Evolutionary conservation across 1,284 basidiomycete genomes (phyloP).

Genomic region (Tetrapyrgos nigripes): DNA sequence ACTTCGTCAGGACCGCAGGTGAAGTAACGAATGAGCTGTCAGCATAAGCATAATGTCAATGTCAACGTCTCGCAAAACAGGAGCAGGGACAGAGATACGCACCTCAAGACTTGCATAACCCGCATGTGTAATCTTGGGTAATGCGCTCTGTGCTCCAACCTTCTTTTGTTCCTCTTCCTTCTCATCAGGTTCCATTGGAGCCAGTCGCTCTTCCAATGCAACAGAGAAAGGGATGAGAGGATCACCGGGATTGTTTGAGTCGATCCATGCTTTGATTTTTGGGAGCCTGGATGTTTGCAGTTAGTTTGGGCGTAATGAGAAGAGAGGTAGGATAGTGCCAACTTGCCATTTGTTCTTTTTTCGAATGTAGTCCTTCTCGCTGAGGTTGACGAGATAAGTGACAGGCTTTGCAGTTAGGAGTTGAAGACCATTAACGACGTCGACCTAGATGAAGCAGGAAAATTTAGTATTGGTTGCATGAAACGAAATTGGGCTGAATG

Average conservation of each 20-base stretch:
- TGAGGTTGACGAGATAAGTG: conserved; percentile 98
- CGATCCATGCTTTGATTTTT: conserved; percentile 99
- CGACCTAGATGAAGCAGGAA: conserved; percentile 66
- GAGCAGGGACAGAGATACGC: conserved; percentile 32
- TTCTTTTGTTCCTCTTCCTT: conserved; percentile 80
- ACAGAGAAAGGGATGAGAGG: conserved; percentile 98
- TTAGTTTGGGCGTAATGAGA: neutral
- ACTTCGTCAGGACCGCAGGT: conserved; percentile 98
- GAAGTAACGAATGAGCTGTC: conserved; percentile 93
- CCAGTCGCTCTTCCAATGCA: conserved; percentile 92
- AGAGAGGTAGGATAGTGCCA: neutral
- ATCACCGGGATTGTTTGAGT: conserved; percentile 96
- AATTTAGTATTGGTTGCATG: neutral
- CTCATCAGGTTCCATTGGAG: conserved; percentile 73
- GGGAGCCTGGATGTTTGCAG: conserved; percentile 64
- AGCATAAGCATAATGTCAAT: neutral
- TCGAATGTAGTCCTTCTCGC: conserved; percentile 93
- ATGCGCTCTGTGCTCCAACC: conserved; percentile 71
- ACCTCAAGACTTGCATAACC: conserved; percentile 89
- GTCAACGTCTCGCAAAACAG: neutral
- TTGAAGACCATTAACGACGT: conserved; percentile 92
- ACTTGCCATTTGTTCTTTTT: conserved; percentile 98
- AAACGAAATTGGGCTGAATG: conserved; percentile 1
- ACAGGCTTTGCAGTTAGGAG: conserved; percentile 98
- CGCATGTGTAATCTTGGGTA: conserved; percentile 93